Conservation (phyloP, 108 stramenopile genomes). For the Skeletonema costatum region DNA sequence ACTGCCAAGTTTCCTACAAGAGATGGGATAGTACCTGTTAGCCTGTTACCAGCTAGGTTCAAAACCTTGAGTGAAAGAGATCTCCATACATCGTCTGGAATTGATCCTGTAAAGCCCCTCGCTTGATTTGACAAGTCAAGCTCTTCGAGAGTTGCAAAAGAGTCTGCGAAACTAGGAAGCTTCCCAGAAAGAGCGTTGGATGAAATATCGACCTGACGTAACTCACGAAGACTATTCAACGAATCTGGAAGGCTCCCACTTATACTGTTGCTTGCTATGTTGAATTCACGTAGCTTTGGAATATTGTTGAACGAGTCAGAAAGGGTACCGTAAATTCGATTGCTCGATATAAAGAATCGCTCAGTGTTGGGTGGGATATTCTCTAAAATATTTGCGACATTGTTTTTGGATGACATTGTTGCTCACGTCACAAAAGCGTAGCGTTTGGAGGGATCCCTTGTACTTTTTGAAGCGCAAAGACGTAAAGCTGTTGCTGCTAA, state of each 20-base stretch:
- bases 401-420: too few species aligned
- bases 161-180: constrained; percentile 16
- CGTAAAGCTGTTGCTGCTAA: constrained; percentile 41
- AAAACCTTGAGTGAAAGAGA: constrained; percentile 2
- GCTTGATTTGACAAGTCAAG: too few species aligned
- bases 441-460: constrained; percentile 16
- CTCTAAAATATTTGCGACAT: too few species aligned
- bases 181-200: constrained; percentile 7
- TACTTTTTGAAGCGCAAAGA: constrained; percentile 59
- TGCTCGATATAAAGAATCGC: constrained; percentile 5
- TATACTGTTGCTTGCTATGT: too few species aligned
- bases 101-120: constrained; percentile 14
- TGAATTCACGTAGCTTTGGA: too few species aligned
- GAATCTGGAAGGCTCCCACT: constrained; percentile 7
- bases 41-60: background rate
- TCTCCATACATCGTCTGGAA: constrained; percentile 1
- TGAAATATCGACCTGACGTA: background rate
- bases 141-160: background rate
- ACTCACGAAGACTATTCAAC: background rate
- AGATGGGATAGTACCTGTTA: background rate
- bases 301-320: too few species aligned
- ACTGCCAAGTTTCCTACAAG: too few species aligned
- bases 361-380: too few species aligned
- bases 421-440: too few species aligned
- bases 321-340: too few species aligned